Base-by-base conservation (phyloP, 2,329 filamentous ascomycete species). In the Cladosporium sp. region DNA sequence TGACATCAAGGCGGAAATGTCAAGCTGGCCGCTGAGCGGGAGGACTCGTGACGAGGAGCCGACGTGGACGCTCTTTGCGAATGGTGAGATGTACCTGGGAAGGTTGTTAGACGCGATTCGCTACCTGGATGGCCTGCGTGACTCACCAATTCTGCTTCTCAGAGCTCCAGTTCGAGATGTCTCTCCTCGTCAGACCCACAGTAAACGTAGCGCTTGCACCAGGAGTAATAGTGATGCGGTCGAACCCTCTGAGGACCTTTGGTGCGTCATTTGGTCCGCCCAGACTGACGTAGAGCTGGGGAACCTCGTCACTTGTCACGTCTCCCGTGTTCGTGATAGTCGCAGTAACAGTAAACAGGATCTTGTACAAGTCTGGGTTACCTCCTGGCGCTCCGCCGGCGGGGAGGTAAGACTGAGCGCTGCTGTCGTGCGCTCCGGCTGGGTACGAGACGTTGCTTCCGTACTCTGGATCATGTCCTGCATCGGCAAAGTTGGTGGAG, bases 131-230 rank as follows among this genome's bases (percentile, higher is more conserved):
- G 12, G 6, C 1, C 6, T 45, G 6, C 10, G 4, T n/a, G 7
- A 70, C 51, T 19, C 70, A 61, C 91, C 91, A 96, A 76, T 96
- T 87, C 78, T 96, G 91, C 15, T 75, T 71, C 1, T 69, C 78
- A 1, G 82, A 76, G 65, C 95, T 90, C 91, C 91, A 96, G 75
- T 90, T 92, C 69, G 88, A 91, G 57, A 96, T 64, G 67, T 96
- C 91, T 57, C 90, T 84, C 37, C 91, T 82, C 9, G 84, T 90
- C 49, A 96, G 73, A 15, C 84, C 80, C 0, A 83, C 84, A 0
- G 72, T 78, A 76, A 93, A 93, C 3, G 78, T 81, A 2, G 76
- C 78, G 51, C 80, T 83, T 74, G 84, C 71, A 17, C 89, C 89
- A 0, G 89, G 81, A 5, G 82, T 78, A 60, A 96, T 84, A 55